Conservation (phyloP, 345 rosid genomes). For the Cardamine resedifolia region DNA sequence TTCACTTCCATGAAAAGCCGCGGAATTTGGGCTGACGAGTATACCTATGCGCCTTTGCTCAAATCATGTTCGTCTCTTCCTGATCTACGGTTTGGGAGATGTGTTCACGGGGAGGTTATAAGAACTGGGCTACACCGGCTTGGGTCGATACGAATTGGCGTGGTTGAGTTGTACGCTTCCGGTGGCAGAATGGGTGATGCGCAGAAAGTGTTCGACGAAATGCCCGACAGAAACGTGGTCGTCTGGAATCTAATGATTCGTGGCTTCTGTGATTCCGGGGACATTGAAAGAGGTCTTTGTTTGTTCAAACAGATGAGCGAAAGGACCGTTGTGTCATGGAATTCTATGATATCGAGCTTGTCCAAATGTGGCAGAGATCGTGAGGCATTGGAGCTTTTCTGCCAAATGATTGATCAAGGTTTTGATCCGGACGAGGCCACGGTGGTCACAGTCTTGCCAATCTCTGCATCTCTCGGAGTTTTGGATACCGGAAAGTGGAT, state of each 20-base stretch:
- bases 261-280: slow-evolving; percentile 59
- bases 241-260: slow-evolving; percentile 70
- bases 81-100: slow-evolving; percentile 43
- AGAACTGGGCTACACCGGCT: slow-evolving; percentile 48
- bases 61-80: slow-evolving; percentile 52
- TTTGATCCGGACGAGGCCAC: slow-evolving; percentile 66
- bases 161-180: slow-evolving; percentile 50
- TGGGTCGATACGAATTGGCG: slow-evolving; percentile 53
- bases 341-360: slow-evolving; percentile 61
- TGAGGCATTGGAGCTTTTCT: slow-evolving; percentile 62
- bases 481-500: slow-evolving; percentile 53
- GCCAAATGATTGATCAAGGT: slow-evolving; percentile 58
- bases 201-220: slow-evolving; percentile 59
- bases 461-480: slow-evolving; percentile 62
- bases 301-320: slow-evolving; percentile 56
- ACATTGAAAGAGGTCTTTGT: slow-evolving; percentile 48
- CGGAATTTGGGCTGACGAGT: slow-evolving; percentile 66
- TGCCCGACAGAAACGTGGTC: slow-evolving; percentile 48
- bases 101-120: slow-evolving; percentile 57
- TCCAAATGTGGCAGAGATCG: slow-evolving; percentile 52
- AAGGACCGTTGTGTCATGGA: slow-evolving; percentile 66
- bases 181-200: slow-evolving; percentile 62
- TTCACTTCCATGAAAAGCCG: slow-evolving; percentile 51
- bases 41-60: slow-evolving; percentile 69
- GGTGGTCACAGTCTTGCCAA: slow-evolving; percentile 56